These are phyloP conservation scores for Pseudohalonectria lignicola DNA, from an alignment of 2,329 filamentous ascomycete species.

Conservation along the genomic window DNA sequence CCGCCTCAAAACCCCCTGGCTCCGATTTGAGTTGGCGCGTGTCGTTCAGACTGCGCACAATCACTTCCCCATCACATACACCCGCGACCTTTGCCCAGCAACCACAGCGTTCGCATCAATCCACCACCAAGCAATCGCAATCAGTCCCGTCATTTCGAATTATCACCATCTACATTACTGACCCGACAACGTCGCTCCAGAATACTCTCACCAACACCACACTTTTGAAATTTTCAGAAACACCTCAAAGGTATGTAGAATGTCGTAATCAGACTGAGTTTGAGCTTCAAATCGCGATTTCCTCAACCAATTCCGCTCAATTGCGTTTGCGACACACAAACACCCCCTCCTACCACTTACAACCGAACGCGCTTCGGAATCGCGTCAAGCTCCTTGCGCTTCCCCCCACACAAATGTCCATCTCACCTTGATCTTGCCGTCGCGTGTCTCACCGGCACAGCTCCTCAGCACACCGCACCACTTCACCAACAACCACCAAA, in stretches of 20 bases:
- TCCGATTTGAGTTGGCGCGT: no score
- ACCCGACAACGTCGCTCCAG: background rate
- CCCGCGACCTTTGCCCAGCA: background rate
- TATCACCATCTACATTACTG: constrained; percentile 4
- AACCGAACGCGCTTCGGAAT: constrained; percentile 8
- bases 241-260: constrained; percentile 23
- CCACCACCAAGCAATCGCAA: constrained; percentile 6
- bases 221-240: constrained; percentile 10
- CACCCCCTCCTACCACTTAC: constrained; percentile 8
- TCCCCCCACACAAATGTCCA: no score
- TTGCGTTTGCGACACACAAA: constrained; percentile 27
- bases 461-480: no score
- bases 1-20: no score
- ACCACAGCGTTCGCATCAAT: no score
- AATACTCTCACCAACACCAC: constrained; percentile 6
- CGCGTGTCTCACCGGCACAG: no score
- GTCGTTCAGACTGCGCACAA: no score
- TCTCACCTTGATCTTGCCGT: no score
- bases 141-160: constrained; percentile 2
- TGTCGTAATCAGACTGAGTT: constrained; percentile 13
- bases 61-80: background rate
- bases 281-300: constrained; percentile 23
- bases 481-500: no score
- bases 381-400: background rate
- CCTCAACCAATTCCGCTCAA: constrained; percentile 20